Percentiles rank a stretch among this genome's conserved stretches.
Conservation (phyloP, 768 basidiomycete genomes). For the Mycena haematopus region DNA sequence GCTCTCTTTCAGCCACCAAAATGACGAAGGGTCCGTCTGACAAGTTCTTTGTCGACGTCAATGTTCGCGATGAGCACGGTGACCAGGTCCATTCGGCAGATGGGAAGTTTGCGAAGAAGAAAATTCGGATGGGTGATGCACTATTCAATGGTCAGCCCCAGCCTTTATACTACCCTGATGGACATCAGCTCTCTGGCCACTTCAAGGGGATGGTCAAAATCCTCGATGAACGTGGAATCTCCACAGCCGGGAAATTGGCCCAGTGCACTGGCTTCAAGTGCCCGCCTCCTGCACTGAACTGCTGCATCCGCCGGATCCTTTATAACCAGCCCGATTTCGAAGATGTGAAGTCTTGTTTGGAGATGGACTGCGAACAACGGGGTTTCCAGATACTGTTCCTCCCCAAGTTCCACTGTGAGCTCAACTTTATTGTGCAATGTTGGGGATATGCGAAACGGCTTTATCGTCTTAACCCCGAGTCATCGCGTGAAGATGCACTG, state of each 20-base stretch:
- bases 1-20: conserved; percentile 33
- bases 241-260: not conserved
- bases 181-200: not conserved
- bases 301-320: conserved; percentile 6
- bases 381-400: conserved; percentile 31
- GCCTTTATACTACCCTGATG: conserved; percentile 30
- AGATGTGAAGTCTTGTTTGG: conserved; percentile 33
- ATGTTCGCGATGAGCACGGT: not conserved
- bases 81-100: not conserved
- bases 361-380: conserved; percentile 27
- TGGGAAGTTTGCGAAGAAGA: not conserved
- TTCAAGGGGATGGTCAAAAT: conserved; percentile 35
- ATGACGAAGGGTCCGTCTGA: conserved; percentile 30
- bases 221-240: conserved; percentile 22
- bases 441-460: conserved; percentile 15
- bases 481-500: conserved; percentile 31
- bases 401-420: conserved; percentile 14
- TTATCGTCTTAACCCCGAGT: conserved; percentile 8
- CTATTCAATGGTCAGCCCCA: conserved; percentile 37
- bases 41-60: not conserved
- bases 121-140: conserved; percentile 25
- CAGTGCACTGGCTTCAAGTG: conserved; percentile 31
- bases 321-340: conserved; percentile 38
- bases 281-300: conserved; percentile 35
- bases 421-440: conserved; percentile 18